phyloP scores from a whole-genome alignment of 2,329 filamentous ascomycete genomes.

The Arthrinium puccinioides region DNA sequence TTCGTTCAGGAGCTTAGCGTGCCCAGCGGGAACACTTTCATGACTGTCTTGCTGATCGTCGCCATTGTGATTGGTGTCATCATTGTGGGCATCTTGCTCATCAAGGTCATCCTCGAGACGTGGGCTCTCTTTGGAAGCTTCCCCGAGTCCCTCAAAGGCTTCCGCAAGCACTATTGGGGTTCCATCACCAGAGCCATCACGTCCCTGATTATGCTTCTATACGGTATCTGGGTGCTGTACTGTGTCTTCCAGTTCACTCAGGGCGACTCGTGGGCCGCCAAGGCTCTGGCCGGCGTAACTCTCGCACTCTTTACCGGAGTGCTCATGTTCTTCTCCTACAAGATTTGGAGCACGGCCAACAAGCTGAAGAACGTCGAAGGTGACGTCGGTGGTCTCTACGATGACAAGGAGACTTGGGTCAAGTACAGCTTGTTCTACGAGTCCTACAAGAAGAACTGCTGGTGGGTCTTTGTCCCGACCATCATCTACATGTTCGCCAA shows the following conservation, averaged over 20 bases:
- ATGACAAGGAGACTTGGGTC: conserved; percentile 84
- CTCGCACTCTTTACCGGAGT: conserved; percentile 73
- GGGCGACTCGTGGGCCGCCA: conserved; percentile 92
- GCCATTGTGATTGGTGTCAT: conserved; percentile 80
- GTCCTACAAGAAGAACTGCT: conserved; percentile 86
- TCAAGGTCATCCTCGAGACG: conserved; percentile 84
- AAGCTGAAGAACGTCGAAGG: conserved; percentile 68
- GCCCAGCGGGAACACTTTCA: conserved; percentile 86
- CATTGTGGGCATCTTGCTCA: conserved; percentile 75
- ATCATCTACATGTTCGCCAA: conserved; percentile 90
- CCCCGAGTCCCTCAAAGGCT: conserved; percentile 69
- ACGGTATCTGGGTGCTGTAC: conserved; percentile 92
- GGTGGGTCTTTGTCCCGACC: conserved; percentile 90
- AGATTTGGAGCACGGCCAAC: conserved; percentile 71
- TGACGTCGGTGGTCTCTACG: conserved; percentile 66
- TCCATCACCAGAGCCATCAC: conserved; percentile 84
- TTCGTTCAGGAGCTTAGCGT: conserved; percentile 81
- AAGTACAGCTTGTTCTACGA: conserved; percentile 99
- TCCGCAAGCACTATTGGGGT: conserved; percentile 96
- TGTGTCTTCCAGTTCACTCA: conserved; percentile 93
- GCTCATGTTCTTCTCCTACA: conserved; percentile 75
- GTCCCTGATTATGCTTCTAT: conserved; percentile 81
- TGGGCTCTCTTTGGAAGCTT: conserved; percentile 90
- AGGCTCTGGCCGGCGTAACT: conserved; percentile 73
- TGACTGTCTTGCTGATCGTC: conserved; percentile 86